Percentiles rank a stretch among this genome's conserved stretches.
These are phyloP conservation scores for Amyloporia xantha DNA, from an alignment of 768 basidiomycete genomes.

Conservation along the genomic window DNA sequence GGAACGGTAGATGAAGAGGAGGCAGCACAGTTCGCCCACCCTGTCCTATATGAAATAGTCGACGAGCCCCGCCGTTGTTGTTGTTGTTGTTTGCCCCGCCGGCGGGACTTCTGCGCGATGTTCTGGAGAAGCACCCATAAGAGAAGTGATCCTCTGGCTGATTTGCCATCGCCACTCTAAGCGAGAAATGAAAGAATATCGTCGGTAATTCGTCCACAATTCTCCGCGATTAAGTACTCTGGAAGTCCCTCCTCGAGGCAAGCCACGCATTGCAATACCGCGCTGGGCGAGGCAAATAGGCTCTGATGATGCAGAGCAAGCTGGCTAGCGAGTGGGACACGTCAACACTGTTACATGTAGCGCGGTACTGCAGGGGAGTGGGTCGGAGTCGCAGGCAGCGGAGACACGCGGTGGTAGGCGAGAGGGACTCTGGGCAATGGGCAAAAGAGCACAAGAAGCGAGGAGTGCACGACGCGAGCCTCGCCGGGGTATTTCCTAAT, in stretches of 20 bases:
- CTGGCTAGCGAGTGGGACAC: too few species aligned
- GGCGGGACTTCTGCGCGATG: conserved; percentile 54
- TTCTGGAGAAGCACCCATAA: conserved; percentile 54
- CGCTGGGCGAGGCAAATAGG: not conserved
- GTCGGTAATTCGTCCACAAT: conserved; percentile 17
- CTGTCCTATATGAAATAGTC: conserved; percentile 71
- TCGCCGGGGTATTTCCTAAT: not conserved
- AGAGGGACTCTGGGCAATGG: conserved; percentile 3
- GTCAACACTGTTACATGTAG: too few species aligned
- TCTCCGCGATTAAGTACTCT: conserved; percentile 10
- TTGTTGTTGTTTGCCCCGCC: conserved; percentile 37
- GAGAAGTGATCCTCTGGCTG: conserved; percentile 61
- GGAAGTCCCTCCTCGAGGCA: too few species aligned
- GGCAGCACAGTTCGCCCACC: conserved; percentile 87
- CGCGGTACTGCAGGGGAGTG: too few species aligned
- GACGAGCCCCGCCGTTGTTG: conserved; percentile 37
- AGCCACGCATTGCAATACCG: not conserved
- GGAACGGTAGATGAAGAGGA: conserved; percentile 79
- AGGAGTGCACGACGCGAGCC: not conserved
- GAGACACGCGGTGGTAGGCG: not conserved
- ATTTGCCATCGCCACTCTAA: conserved; percentile 53
- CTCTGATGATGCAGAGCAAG: not conserved
- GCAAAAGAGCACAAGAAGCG: not conserved
- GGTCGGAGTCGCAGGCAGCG: not conserved
- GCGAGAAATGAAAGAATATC: conserved; percentile 32